Evolutionary conservation across 2,329 filamentous ascomycete genomes (phyloP), one percentile per base, ranked within the genome.

Genomic region (Sporothrix pseudoabietina): DNA sequence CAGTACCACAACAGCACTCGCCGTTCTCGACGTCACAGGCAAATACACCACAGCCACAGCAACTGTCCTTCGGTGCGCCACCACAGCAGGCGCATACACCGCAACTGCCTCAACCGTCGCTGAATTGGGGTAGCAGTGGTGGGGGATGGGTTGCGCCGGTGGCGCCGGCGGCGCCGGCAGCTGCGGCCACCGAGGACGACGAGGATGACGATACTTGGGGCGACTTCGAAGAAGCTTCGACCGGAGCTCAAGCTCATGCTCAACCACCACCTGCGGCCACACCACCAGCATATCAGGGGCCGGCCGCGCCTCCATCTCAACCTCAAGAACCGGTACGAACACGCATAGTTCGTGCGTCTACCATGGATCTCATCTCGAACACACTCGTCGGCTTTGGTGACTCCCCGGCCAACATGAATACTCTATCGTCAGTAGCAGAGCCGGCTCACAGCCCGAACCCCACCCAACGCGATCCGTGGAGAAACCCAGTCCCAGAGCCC

Each of bases 121-220:
- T 71, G 4, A 22, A 47, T 52, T 75, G 72, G 72, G 72, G 74
- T 12, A 35, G 26, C 32, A 12, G 49, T 10, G 26, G 44, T 14
- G 30, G 61, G 47, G 32, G 41, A 7, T 74, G 66, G 63, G 35
- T 35, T 4, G 22, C 79, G 71, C 44, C 78, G 54, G 73, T 55
- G 76, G 35, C 35, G 8, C 77, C 59, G 76, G 77, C 55, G 76
- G 77, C 55, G 76, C 16, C 68, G 22, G 35, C 32, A 16, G n/a
- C 41, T 5, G 10, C 49, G 16, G 26, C 14, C 3, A n/a, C 39
- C 26, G 39, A 22, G 16, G 61, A 74, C 7, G 72, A 74, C 12
- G 87, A 87, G 3, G 87, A 89, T 8, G 89, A 90, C 72, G 89
- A 91, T 77, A 87, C 85, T 39, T 92, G 90, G 87, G 90, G 90